Percentiles rank a stretch among this genome's conserved stretches.
Evolutionary conservation across 257 asterid species (phyloP).

Genomic region (Capsicum chinense): DNA sequence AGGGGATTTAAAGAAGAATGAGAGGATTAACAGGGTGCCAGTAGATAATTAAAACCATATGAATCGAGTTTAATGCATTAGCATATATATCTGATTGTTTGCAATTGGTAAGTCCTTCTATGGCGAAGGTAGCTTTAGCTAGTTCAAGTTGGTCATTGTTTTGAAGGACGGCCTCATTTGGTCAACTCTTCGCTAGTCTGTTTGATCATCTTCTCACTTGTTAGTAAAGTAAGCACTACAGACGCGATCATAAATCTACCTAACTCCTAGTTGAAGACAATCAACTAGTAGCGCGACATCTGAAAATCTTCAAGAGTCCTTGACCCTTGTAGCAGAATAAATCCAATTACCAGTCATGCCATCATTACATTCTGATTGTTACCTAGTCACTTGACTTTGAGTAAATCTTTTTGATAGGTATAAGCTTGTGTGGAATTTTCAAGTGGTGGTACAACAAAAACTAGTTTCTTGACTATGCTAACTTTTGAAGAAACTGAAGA

Average conservation of each 20-base stretch:
- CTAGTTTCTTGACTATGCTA: not conserved
- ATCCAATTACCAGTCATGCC: constrained; percentile 1
- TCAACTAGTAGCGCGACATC: not conserved
- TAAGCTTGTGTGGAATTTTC: not conserved
- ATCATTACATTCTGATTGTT: not conserved
- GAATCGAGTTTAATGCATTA: not conserved
- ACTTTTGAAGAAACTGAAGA: not conserved
- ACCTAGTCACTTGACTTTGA: not conserved
- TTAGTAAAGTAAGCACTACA: not conserved
- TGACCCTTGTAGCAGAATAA: constrained; percentile 1
- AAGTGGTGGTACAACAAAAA: not conserved
- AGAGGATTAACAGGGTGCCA: constrained; percentile 15
- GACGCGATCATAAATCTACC: not conserved
- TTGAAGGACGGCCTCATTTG: not conserved
- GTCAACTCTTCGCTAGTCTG: not conserved
- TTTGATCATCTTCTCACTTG: not conserved
- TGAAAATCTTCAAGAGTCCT: not conserved
- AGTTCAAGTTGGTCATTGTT: not conserved
- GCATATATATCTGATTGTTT: not conserved
- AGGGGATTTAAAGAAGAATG: not conserved
- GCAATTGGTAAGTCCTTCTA: not conserved
- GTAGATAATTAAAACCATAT: not conserved
- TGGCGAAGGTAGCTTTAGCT: not conserved
- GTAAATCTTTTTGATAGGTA: not conserved
- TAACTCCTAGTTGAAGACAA: not conserved